Percentiles rank a stretch among this genome's conserved stretches.
Evolutionary conservation across 371 early-diverging fungal species (phyloP).

Genomic region (Rhizopus sp.): DNA sequence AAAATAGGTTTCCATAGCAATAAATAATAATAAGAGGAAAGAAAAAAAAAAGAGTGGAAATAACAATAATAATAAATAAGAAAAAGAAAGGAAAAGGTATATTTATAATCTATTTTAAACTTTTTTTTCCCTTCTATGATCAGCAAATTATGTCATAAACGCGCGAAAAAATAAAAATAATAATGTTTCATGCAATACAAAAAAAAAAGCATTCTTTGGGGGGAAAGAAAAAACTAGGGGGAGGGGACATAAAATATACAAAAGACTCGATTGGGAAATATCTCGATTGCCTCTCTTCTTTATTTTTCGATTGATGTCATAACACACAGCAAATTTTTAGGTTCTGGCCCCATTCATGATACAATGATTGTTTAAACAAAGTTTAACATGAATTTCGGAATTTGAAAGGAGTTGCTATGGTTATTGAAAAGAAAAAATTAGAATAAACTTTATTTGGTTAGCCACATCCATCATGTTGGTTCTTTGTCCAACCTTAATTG

Average conservation of each 20-base stretch:
- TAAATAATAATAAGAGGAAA: neutral
- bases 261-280: constrained; percentile 26
- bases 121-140: constrained; percentile 31
- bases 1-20: constrained; percentile 48
- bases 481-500: constrained; percentile 4
- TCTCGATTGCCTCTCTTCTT: constrained; percentile 16
- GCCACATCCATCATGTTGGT: neutral
- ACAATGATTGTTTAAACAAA: neutral
- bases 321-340: constrained; percentile 2
- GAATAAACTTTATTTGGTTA: neutral
- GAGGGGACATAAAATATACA: constrained; percentile 1
- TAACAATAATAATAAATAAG: constrained; percentile 2
- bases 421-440: constrained; percentile 3
- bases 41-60: neutral
- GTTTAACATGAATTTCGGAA: neutral
- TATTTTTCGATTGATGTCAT: constrained; percentile 20
- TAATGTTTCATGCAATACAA: constrained; percentile 30
- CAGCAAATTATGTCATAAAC: constrained; percentile 35
- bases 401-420: neutral
- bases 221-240: constrained; percentile 4
- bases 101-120: constrained; percentile 27
- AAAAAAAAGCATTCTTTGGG: constrained; percentile 29
- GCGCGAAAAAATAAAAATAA: constrained; percentile 19
- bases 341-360: constrained; percentile 18
- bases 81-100: constrained; percentile 12